These are phyloP conservation scores for Fusarium fracticaudum DNA, from an alignment of 2,329 filamentous ascomycete genomes.

Conservation along the genomic window DNA sequence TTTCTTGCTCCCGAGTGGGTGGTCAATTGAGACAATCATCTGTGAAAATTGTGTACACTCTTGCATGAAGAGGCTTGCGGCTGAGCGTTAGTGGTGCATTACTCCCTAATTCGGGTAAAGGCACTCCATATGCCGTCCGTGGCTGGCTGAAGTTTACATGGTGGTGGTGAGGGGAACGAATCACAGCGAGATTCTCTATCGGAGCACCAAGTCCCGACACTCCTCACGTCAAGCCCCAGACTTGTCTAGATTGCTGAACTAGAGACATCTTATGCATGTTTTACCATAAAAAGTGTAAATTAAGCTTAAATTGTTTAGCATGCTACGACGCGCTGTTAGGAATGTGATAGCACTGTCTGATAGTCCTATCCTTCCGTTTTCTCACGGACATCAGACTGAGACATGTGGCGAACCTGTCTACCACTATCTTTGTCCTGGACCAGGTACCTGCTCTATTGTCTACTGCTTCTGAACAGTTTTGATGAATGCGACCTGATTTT, in stretches of 20 bases:
- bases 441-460: no score
- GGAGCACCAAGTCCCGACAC: no score
- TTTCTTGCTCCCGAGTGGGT: neutral
- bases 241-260: neutral
- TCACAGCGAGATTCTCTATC: neutral
- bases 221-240: neutral
- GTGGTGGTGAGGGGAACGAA: neutral
- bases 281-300: neutral
- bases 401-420: no score
- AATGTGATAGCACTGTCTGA: neutral
- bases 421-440: fast-evolving
- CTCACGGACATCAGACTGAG: neutral
- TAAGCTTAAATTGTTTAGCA: neutral
- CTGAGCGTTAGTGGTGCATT: neutral
- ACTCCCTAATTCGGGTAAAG: no score
- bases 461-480: neutral
- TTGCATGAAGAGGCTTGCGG: neutral
- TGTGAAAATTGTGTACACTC: neutral
- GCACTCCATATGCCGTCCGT: neutral
- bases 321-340: no score
- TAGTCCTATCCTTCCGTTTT: neutral
- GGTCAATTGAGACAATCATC: neutral
- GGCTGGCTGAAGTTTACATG: neutral
- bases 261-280: neutral
- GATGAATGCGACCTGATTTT: neutral